Percentiles rank a stretch among this genome's conserved stretches.
These are phyloP conservation scores for Pyrenochaeta sp. DNA, from an alignment of 2,329 filamentous ascomycete genomes.

Conservation along the genomic window DNA sequence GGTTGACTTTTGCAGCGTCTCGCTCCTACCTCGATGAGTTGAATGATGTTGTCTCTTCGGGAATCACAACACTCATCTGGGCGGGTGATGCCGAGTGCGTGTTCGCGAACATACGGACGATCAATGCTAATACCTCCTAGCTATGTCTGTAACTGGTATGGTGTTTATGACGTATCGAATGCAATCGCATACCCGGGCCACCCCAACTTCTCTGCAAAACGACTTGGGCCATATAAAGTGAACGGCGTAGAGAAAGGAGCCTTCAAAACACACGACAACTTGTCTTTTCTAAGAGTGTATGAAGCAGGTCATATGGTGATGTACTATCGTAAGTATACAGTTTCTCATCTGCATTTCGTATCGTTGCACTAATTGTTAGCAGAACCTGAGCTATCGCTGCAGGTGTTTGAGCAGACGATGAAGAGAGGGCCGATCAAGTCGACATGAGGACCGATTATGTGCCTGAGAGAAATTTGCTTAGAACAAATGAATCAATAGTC, in stretches of 20 bases:
- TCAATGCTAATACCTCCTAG: conserved; percentile 8
- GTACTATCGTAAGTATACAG: conserved; percentile 58
- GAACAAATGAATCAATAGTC: too few species aligned
- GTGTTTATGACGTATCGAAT: conserved; percentile 48
- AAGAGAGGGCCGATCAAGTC: conserved; percentile 44
- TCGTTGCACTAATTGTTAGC: neutral
- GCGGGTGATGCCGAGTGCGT: conserved; percentile 56
- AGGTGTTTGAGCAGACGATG: conserved; percentile 60
- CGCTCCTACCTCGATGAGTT: conserved; percentile 30
- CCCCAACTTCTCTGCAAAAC: conserved; percentile 52
- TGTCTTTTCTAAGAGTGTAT: conserved; percentile 59
- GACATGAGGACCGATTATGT: conserved; percentile 32
- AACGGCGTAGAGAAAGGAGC: conserved; percentile 58
- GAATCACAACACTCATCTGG: conserved; percentile 46
- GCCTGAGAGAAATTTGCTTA: too few species aligned
- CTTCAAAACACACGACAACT: conserved; percentile 74
- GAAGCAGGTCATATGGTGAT: conserved; percentile 57
- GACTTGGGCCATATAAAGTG: conserved; percentile 45
- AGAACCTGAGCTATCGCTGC: conserved; percentile 56
- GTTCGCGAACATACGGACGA: neutral
- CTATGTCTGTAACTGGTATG: conserved; percentile 53
- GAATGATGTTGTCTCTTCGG: conserved; percentile 30
- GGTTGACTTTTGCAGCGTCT: conserved; percentile 16
- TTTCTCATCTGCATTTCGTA: too few species aligned
- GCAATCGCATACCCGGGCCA: conserved; percentile 51